Conservation (phyloP, 345 rosid genomes). For the Dovyalis caffra region DNA sequence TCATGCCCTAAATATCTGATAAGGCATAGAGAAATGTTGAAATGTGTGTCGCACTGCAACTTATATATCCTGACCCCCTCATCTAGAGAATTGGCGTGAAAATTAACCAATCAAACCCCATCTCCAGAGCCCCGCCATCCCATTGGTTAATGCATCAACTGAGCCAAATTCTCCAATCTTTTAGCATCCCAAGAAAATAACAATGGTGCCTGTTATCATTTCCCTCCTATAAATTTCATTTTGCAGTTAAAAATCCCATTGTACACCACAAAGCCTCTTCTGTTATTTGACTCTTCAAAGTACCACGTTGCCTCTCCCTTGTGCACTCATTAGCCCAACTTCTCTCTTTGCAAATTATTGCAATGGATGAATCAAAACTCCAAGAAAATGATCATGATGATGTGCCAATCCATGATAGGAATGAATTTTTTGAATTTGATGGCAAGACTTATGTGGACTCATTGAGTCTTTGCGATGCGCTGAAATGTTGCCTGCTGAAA, state of each 20-base stretch:
- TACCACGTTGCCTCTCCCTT: not conserved
- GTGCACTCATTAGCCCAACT: not conserved
- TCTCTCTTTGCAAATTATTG: not conserved
- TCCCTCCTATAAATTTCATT: conserved; percentile 9
- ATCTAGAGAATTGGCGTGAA: not conserved
- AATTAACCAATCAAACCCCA: not conserved
- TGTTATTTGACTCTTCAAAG: not conserved
- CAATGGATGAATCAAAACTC: conserved; percentile 13
- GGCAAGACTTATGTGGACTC: not conserved
- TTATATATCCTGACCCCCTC: conserved; percentile 20
- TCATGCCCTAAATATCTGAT: not conserved
- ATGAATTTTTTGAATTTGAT: not conserved
- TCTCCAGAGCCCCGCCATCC: not conserved
- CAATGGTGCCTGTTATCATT: not conserved
- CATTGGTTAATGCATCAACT: conserved; percentile 14
- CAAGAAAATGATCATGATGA: conserved; percentile 4
- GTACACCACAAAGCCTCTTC: not conserved
- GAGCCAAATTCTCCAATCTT: conserved; percentile 9
- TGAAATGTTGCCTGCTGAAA: conserved; percentile 20
- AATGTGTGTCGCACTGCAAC: conserved; percentile 6
- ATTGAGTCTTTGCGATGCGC: not conserved
- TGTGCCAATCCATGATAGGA: not conserved
- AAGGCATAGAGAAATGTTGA: not conserved
- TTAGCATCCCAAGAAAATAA: conserved; percentile 32
- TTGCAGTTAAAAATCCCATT: not conserved